Evolutionary conservation across 179 eudicot genomes (phyloP).

Genomic region (Actinidia arguta): DNA sequence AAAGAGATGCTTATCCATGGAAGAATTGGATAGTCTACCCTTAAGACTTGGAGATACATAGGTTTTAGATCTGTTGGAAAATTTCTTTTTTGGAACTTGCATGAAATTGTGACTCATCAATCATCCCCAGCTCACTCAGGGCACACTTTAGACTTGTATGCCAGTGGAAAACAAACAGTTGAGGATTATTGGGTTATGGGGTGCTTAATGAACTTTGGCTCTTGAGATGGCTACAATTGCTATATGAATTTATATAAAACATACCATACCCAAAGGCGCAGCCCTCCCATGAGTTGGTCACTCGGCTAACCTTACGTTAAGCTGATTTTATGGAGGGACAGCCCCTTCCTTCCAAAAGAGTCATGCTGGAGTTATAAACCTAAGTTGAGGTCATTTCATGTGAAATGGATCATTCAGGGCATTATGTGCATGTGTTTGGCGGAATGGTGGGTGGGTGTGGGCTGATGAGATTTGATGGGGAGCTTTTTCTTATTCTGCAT

Average conservation of each 20-base stretch:
- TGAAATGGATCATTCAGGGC: constrained; percentile 89
- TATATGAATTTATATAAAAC: constrained; percentile 58
- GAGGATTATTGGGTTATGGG: constrained; percentile 83
- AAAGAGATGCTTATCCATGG: constrained; percentile 86
- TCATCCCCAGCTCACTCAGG: constrained; percentile 92
- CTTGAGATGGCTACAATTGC: constrained; percentile 64
- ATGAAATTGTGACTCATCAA: constrained; percentile 55
- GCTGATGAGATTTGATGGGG: constrained; percentile 79
- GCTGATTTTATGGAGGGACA: constrained; percentile 84
- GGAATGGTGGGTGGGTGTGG: constrained; percentile 95
- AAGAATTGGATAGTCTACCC: constrained; percentile 79
- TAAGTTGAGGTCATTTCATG: constrained; percentile 81
- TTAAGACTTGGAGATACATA: constrained; percentile 88
- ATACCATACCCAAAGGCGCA: constrained; percentile 54
- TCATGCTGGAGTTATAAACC: constrained; percentile 64
- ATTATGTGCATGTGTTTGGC: constrained; percentile 72
- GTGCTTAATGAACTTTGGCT: constrained; percentile 93
- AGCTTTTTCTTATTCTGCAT: constrained; percentile 62
- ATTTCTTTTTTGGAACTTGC: constrained; percentile 68
- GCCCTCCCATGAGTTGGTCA: constrained; percentile 94
- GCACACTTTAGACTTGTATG: constrained; percentile 73
- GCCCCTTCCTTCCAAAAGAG: constrained; percentile 62
- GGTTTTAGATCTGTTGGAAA: constrained; percentile 84
- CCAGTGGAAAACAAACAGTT: constrained; percentile 54
- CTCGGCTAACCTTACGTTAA: constrained; percentile 82